phyloP scores from a whole-genome alignment of 495 filamentous ascomycete genomes.

The Glonium stellatum region DNA sequence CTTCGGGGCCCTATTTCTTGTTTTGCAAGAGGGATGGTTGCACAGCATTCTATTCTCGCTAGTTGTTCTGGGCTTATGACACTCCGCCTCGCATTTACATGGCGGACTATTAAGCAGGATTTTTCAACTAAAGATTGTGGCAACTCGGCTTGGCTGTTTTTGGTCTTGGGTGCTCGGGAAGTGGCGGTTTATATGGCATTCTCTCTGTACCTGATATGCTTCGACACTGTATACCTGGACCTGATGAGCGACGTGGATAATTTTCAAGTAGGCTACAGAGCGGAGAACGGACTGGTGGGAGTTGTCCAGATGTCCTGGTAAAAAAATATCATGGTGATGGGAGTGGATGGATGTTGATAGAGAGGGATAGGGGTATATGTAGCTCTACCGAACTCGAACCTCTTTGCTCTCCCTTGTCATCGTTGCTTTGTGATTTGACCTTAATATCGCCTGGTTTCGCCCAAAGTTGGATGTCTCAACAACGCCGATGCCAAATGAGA shows the following conservation, averaged over 20 bases:
- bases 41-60: background rate
- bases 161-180: background rate
- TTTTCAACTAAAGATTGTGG: no score
- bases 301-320: background rate
- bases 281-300: background rate
- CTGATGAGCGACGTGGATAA: background rate
- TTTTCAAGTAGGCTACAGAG: background rate
- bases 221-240: background rate
- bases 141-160: background rate
- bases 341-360: background rate
- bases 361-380: background rate
- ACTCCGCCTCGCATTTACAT: background rate
- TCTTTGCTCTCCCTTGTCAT: background rate
- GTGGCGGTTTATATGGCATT: background rate
- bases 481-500: no score
- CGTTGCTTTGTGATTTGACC: no score
- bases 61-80: background rate
- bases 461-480: no score
- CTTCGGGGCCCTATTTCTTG: background rate
- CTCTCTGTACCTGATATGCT: background rate
- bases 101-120: background rate
- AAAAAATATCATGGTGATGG: background rate
- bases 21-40: background rate
- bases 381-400: background rate
- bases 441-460: no score